Conservation (phyloP, 768 basidiomycete genomes). For the Agaricus sinodeliciosus region DNA sequence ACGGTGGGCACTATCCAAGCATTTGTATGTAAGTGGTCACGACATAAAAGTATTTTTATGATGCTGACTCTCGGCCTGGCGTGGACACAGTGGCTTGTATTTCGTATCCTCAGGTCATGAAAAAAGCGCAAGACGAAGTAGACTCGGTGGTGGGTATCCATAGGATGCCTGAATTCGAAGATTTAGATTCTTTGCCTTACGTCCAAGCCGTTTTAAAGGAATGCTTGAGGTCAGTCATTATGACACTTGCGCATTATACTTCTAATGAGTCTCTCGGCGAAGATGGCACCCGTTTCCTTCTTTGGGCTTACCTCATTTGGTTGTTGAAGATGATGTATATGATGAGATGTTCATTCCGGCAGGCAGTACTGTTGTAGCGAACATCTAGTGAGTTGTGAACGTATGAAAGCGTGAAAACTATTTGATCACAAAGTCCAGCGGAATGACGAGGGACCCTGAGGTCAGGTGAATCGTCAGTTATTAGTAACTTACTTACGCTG, state of each 20-base stretch:
- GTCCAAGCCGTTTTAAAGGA: conserved; percentile 19
- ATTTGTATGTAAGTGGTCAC: conserved; percentile 11
- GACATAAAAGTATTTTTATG: too few species aligned
- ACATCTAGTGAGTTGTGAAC: conserved; percentile 17
- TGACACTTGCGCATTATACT: too few species aligned
- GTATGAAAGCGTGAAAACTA: neutral
- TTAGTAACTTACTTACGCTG: conserved; percentile 11
- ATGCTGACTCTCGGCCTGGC: too few species aligned
- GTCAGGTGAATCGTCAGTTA: neutral
- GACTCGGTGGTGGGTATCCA: conserved; percentile 23
- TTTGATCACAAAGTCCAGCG: neutral
- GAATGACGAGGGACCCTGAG: neutral
- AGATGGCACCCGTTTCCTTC: conserved; percentile 21
- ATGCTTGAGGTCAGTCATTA: conserved; percentile 14
- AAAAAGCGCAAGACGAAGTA: conserved; percentile 28
- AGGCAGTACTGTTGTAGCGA: conserved; percentile 20
- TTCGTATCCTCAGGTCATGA: conserved; percentile 22
- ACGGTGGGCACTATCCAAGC: conserved; percentile 12
- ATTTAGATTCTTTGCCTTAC: conserved; percentile 22
- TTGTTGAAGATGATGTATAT: conserved; percentile 29
- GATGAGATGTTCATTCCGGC: conserved; percentile 29
- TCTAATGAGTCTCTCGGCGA: neutral
- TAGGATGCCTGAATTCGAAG: conserved; percentile 26
- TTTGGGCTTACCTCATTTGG: conserved; percentile 26
- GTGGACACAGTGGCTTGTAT: conserved; percentile 24